These are phyloP conservation scores for Fusarium redolens DNA, from an alignment of 2,329 filamentous ascomycete species.

Conservation along the genomic window DNA sequence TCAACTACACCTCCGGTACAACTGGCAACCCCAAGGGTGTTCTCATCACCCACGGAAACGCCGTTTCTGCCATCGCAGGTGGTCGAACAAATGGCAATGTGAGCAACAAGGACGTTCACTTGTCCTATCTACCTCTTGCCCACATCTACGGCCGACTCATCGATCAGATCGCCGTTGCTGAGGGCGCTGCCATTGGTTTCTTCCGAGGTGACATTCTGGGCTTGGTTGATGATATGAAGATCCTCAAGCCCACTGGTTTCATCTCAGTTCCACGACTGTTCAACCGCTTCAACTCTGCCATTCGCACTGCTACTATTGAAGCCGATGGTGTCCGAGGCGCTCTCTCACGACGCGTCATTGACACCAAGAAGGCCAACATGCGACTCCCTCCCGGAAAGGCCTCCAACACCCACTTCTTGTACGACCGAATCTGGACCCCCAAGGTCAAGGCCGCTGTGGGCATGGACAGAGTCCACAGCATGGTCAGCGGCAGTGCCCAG, in stretches of 20 bases:
- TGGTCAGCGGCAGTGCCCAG: slow-evolving; percentile 91
- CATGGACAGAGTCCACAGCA: slow-evolving; percentile 75
- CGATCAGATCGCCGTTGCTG: slow-evolving; percentile 79
- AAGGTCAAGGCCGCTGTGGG: slow-evolving; percentile 89
- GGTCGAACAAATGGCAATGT: slow-evolving; percentile 68
- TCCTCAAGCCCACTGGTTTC: slow-evolving; percentile 84
- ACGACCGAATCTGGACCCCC: slow-evolving; percentile 89
- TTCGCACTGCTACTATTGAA: slow-evolving; percentile 82
- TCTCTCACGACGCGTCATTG: slow-evolving; percentile 82
- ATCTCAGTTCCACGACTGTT: slow-evolving; percentile 91
- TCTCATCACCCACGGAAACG: slow-evolving; percentile 82
- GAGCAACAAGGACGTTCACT: slow-evolving; percentile 67
- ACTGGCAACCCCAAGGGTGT: slow-evolving; percentile 87
- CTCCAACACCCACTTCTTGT: slow-evolving; percentile 81
- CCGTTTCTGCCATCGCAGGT: slow-evolving; percentile 76
- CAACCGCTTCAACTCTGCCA: slow-evolving; percentile 87
- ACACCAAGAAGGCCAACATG: slow-evolving; percentile 83
- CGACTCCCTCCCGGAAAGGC: slow-evolving; percentile 77
- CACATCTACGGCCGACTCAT: slow-evolving; percentile 92
- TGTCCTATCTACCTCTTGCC: slow-evolving; percentile 92
- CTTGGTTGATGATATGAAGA: slow-evolving; percentile 90
- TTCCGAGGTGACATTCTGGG: slow-evolving; percentile 92
- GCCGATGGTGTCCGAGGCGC: slow-evolving; percentile 83
- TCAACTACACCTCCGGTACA: slow-evolving; percentile 91
- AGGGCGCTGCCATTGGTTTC: slow-evolving; percentile 83